Evolutionary conservation across 2,329 filamentous ascomycete genomes (phyloP), one percentile per base, ranked within the genome.

Genomic region (Colletotrichum australisinense): DNA sequence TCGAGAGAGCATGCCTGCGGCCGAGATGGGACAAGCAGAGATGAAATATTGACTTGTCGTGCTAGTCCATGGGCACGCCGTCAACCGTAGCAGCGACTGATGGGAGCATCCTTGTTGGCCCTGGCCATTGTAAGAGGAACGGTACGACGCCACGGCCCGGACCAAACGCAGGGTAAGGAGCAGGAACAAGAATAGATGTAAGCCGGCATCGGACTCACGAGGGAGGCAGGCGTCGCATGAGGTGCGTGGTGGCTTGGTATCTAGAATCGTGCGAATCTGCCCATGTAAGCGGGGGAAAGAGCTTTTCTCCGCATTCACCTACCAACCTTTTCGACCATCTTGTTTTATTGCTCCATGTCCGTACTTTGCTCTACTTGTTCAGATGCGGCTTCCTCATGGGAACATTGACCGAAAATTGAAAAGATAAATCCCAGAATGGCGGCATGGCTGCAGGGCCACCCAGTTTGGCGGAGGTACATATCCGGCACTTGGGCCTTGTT

Each of bases 241-340:
- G n/a, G n/a, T n/a, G 69, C 70, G 69, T 72, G 69, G 59, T 72
- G 64, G 70, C 70, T 64, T 64, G 42, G n/a, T n/a, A 64, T 55
- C 42, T 19, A 35, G 42, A 19, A 12, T 53, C 12, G n/a, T 19
- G 32, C 14, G 42, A 19, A 12, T 53, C 7, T 19, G 32, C 14
- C 62, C 12, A 11, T 46, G 26, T 63, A 4, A n/a, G 38, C 32
- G 60, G 22, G 19, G 60, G 60, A 56, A 28, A 22, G 19, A 49
- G 42, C 16, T 58, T 35, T 16, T 32, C 55, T 30, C 19, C 19
- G 30, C 55, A 58, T 42, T 42, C 6, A 19, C 4, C n/a, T 57
- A 14, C 55, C 28, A 49, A 49, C 42, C 19, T 22, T 49, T 42
- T 42, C 38, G 38, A 42, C 9, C 8, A 19, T 42, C 38, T 42